Evolutionary conservation across 2,329 filamentous ascomycete species (phyloP), one percentile per base, ranked within the genome.

Genomic region (Endothia cerciana): DNA sequence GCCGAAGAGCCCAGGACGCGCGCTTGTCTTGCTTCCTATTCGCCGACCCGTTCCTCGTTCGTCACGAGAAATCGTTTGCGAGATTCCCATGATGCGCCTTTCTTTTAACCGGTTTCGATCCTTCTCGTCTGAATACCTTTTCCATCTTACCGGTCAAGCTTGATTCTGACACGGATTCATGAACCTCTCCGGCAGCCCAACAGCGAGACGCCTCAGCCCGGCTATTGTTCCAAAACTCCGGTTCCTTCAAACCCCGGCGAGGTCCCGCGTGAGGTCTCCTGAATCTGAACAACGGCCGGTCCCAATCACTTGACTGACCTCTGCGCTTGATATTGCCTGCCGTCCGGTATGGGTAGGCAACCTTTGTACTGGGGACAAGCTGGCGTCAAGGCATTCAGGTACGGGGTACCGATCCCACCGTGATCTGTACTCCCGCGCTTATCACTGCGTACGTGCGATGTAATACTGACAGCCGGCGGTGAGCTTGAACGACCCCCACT

Each of bases 251-350:
- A 28, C 19, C 17, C 36, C 53, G 47, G 36, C 60, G 62, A 45
- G 59, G 58, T 40, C 53, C 60, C 63, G 49, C 38, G 38, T 63
- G 43, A 49, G 53, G 58, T 58, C 61, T 15, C 33, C 36, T 57
- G 51, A 64, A 64, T 22, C 25, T 60, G 65, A 47, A 61, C 55
- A 47, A 65, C 55, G 38, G 59, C 63, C 43, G 62, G 25, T 10
- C 40, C 45, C 33, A 55, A 53, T 65, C 65, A 67, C 51, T 65
- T 65, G 65, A 47, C n/a, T 3, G 5, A 64, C 61, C 63, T 40
- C 2, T 28, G 30, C 17, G 19, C 19, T 38, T 53, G 15, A 41
- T 4, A 51, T 49, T 64, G 61, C 56, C 64, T 64, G 56, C 40
- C 61, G 55, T 60, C 19, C 28, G 28, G 11, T n/a, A 7, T 25